These are phyloP conservation scores for Blastomyces percursus DNA, from an alignment of 2,329 filamentous ascomycete species.

Conservation along the genomic window DNA sequence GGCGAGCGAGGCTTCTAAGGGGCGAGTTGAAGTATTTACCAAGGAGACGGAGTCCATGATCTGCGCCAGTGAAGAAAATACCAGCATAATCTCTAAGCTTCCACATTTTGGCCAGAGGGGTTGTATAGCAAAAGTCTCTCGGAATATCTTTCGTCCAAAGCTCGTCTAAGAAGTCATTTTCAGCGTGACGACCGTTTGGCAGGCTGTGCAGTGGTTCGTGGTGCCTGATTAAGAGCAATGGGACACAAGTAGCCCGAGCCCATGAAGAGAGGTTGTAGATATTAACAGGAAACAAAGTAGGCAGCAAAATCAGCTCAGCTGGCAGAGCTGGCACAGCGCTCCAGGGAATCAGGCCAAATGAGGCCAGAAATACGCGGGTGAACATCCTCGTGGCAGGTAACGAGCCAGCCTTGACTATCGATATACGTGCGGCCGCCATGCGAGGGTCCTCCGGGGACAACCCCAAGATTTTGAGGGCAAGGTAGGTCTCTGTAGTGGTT, in stretches of 20 bases:
- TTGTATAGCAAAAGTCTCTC: slow-evolving; percentile 13
- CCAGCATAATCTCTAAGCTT: background rate
- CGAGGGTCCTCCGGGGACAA: background rate
- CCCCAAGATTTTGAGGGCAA: slow-evolving; percentile 26
- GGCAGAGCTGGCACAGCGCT: slow-evolving; percentile 24
- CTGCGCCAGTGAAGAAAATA: slow-evolving; percentile 8
- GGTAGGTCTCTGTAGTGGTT: slow-evolving; percentile 24
- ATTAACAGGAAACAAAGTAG: slow-evolving; percentile 19
- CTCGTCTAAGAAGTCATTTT: slow-evolving; percentile 24
- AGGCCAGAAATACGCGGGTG: slow-evolving; percentile 23
- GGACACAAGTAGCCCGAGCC: background rate
- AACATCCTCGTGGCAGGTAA: slow-evolving; percentile 16
- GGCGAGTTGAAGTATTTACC: slow-evolving; percentile 14
- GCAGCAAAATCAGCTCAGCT: slow-evolving; percentile 25
- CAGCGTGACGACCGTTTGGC: slow-evolving; percentile 15
- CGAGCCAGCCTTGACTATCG: slow-evolving; percentile 8
- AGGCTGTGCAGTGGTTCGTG: slow-evolving; percentile 23
- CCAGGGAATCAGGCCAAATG: slow-evolving; percentile 29
- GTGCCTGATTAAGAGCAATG: slow-evolving; percentile 11
- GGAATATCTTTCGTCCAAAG: slow-evolving; percentile 20
- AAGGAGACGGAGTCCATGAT: slow-evolving; percentile 14
- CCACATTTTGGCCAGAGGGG: background rate
- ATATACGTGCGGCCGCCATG: slow-evolving; percentile 1
- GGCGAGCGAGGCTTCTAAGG: slow-evolving; percentile 14
- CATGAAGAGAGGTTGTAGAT: slow-evolving; percentile 22